Conservation (phyloP, 1,284 basidiomycete genomes). For the Apiotrichum sp. region DNA sequence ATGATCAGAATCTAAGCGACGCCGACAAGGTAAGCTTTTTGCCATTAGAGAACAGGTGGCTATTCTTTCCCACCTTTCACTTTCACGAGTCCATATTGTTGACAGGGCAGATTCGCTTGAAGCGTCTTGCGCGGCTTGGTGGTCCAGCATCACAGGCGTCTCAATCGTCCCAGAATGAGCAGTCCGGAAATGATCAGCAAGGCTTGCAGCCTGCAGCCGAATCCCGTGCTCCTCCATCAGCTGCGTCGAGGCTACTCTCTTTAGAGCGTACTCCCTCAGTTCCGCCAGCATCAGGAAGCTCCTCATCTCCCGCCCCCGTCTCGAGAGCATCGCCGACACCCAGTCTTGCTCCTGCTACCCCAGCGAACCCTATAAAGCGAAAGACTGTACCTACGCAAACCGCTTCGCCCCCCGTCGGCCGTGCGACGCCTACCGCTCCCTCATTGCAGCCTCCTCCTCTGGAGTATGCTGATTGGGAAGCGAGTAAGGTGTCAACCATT, state of each 20-base stretch:
- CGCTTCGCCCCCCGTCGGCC: background rate
- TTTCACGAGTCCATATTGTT: background rate
- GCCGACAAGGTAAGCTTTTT: constrained; percentile 39
- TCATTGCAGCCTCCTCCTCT: background rate
- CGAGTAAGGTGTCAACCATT: constrained; percentile 60
- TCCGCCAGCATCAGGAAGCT: too few species aligned
- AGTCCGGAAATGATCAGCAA: too few species aligned
- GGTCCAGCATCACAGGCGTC: constrained; percentile 21
- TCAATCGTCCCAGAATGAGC: background rate
- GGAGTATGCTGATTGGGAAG: constrained; percentile 67
- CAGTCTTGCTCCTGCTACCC: background rate
- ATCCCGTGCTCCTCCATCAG: constrained; percentile 3
- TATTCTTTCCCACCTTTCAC: too few species aligned
- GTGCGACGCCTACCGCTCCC: too few species aligned
- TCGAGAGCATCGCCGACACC: background rate
- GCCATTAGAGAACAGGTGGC: background rate
- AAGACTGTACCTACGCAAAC: background rate
- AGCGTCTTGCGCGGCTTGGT: constrained; percentile 74
- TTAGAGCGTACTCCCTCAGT: too few species aligned
- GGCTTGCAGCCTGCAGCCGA: constrained; percentile 7
- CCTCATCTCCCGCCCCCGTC: background rate
- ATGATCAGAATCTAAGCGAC: constrained; percentile 27
- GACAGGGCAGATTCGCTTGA: constrained; percentile 67
- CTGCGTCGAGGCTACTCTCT: constrained; percentile 5
- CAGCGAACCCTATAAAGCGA: background rate